Evolutionary conservation across 495 filamentous ascomycete species (phyloP).

Genomic region (Elaphomyces granulatus): DNA sequence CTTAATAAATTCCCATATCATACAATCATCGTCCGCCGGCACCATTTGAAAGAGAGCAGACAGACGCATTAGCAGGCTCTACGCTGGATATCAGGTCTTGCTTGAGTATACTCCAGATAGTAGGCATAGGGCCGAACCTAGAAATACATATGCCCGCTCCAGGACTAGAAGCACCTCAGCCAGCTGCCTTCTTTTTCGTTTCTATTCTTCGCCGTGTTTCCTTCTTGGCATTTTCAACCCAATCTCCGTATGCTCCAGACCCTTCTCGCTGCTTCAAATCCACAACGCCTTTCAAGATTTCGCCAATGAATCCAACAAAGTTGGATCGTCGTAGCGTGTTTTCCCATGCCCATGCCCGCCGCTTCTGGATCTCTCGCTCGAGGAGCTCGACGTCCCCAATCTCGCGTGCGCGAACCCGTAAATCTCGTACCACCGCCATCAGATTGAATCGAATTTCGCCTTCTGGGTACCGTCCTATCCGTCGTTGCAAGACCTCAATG

Average conservation of each 20-base stretch:
- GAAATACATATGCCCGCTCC: too few species aligned
- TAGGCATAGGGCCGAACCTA: too few species aligned
- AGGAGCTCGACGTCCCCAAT: constrained; percentile 70
- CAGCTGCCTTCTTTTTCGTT: constrained; percentile 29
- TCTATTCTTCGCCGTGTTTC: constrained; percentile 57
- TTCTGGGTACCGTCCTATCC: constrained; percentile 73
- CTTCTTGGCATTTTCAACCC: constrained; percentile 63
- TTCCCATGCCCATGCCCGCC: constrained; percentile 84
- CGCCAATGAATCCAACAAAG: constrained; percentile 89
- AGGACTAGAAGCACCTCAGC: too few species aligned
- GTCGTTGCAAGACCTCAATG: constrained; percentile 69
- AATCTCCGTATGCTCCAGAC: constrained; percentile 52
- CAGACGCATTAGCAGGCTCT: too few species aligned
- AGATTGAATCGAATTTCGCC: constrained; percentile 92
- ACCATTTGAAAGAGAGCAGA: too few species aligned
- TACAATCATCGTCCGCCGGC: too few species aligned
- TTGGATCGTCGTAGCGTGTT: constrained; percentile 88
- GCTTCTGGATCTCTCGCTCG: constrained; percentile 68
- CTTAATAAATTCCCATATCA: too few species aligned
- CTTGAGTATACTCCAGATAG: too few species aligned
- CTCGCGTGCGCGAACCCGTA: constrained; percentile 58
- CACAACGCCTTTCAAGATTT: constrained; percentile 77
- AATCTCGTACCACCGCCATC: constrained; percentile 78
- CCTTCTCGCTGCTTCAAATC: constrained; percentile 40
- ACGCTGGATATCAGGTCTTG: too few species aligned